A percentile compares a stretch with the other conserved stretches of the same genome.
Conservation (phyloP, 176 grass and related monocot genomes). For the Eragrostis nindensis region DNA sequence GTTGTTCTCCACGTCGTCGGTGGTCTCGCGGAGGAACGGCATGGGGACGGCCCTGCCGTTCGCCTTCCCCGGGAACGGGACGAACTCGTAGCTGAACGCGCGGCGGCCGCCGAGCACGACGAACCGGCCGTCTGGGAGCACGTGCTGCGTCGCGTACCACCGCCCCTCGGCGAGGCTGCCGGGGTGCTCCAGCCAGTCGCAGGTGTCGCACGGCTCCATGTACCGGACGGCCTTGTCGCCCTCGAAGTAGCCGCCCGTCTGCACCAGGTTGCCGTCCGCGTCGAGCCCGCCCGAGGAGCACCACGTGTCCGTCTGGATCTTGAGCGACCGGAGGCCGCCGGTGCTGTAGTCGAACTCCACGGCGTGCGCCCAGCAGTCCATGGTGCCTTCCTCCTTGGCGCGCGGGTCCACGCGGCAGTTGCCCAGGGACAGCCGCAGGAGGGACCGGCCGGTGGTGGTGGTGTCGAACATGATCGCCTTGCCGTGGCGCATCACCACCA, state of each 20-base stretch:
- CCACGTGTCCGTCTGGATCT: slow-evolving; percentile 67
- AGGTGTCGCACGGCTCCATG: slow-evolving; percentile 32
- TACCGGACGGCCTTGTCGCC: slow-evolving; percentile 47
- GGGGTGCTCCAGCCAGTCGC: slow-evolving; percentile 59
- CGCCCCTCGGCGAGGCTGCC: slow-evolving; percentile 48
- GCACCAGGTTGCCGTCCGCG: slow-evolving; percentile 60
- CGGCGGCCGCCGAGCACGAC: slow-evolving; percentile 81
- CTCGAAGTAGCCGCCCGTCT: slow-evolving; percentile 60
- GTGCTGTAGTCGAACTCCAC: slow-evolving; percentile 62
- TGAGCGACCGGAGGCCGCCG: slow-evolving; percentile 53
- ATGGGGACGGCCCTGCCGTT: slow-evolving; percentile 50
- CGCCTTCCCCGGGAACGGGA: slow-evolving; percentile 44
- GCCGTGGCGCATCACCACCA: slow-evolving; percentile 57
- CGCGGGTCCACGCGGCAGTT: slow-evolving; percentile 63
- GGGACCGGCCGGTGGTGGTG: slow-evolving; percentile 40
- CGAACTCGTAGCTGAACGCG: slow-evolving; percentile 71
- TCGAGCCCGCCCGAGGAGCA: slow-evolving; percentile 60
- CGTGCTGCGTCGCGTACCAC: slow-evolving; percentile 73
- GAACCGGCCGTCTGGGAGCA: slow-evolving; percentile 61
- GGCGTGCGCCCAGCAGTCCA: slow-evolving; percentile 66
- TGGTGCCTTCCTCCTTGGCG: slow-evolving; percentile 2
- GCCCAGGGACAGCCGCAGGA: slow-evolving; percentile 42
- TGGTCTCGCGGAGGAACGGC: slow-evolving; percentile 61
- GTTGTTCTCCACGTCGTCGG: slow-evolving; percentile 87
- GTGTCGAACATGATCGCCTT: slow-evolving; percentile 73